Evolutionary conservation across 495 filamentous ascomycete genomes (phyloP).

Genomic region (Podospora sp.): DNA sequence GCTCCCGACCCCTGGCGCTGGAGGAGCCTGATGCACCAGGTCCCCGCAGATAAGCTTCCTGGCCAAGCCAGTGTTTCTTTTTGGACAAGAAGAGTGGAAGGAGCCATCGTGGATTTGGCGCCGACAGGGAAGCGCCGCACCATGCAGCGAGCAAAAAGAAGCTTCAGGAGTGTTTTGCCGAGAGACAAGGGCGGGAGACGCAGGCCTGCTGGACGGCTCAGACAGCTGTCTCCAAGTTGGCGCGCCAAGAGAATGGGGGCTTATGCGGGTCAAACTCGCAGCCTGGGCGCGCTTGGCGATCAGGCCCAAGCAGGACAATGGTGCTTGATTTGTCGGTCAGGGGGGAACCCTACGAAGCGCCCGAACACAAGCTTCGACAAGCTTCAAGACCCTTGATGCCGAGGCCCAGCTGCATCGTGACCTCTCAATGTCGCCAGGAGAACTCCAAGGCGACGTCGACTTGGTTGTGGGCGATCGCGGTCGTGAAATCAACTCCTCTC

Average conservation of each 20-base stretch:
- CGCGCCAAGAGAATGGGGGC: slow-evolving; percentile 16
- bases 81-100: not conserved
- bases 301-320: not conserved
- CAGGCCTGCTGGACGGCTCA: not conserved
- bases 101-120: not conserved
- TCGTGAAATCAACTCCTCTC: too few species aligned
- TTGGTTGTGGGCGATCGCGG: not conserved
- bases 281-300: slow-evolving; percentile 16
- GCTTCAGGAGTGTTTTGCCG: slow-evolving; percentile 3
- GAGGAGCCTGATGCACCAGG: slow-evolving; percentile 3
- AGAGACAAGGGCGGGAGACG: not conserved
- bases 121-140: not conserved
- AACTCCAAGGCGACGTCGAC: not conserved
- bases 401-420: too few species aligned
- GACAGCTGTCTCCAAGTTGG: not conserved
- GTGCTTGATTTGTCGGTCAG: not conserved
- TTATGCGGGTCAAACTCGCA: slow-evolving; percentile 5
- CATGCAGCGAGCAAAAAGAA: not conserved
- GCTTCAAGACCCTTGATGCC: not conserved
- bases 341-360: not conserved
- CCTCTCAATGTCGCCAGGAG: not conserved
- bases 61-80: not conserved
- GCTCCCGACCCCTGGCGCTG: slow-evolving; percentile 10
- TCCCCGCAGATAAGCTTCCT: not conserved
- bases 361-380: not conserved